phyloP scores from a whole-genome alignment of 257 asterid species.

The Fraxinus pennsylvanica region DNA sequence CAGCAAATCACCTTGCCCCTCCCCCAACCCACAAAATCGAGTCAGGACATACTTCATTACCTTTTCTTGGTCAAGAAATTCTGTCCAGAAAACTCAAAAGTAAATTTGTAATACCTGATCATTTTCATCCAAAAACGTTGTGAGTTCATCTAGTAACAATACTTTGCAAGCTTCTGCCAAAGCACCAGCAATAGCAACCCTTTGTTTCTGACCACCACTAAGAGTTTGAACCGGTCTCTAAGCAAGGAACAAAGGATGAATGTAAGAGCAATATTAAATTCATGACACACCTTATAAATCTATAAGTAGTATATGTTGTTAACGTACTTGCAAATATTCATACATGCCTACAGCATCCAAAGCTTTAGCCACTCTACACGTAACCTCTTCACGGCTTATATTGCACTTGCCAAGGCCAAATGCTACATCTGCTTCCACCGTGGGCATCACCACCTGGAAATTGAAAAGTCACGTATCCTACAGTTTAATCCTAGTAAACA shows the following conservation, averaged over 20 bases:
- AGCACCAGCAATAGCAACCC: constrained; percentile 99
- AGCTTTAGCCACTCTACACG: constrained; percentile 72
- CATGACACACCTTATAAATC: background rate
- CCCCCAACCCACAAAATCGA: background rate
- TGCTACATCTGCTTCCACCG: constrained; percentile 97
- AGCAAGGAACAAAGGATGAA: constrained; percentile 19
- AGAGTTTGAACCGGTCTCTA: constrained; percentile 97
- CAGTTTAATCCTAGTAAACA: background rate
- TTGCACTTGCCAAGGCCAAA: constrained; percentile 85
- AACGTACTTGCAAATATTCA: constrained; percentile 76
- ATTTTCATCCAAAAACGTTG: constrained; percentile 88
- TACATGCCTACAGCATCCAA: constrained; percentile 87
- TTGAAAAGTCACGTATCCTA: constrained; percentile 7
- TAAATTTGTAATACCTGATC: constrained; percentile 66
- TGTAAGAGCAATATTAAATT: constrained; percentile 2
- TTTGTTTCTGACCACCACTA: constrained; percentile 98
- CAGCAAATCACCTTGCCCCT: background rate
- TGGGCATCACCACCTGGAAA: constrained; percentile 97
- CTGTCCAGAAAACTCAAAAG: background rate
- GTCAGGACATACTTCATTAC: background rate
- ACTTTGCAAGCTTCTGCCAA: constrained; percentile 92
- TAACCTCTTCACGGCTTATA: constrained; percentile 53
- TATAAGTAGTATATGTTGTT: constrained; percentile 9
- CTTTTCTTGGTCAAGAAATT: background rate
- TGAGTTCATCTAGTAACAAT: constrained; percentile 90